Conservation (phyloP, 2,329 filamentous ascomycete species). For the Colletotrichum nymphaeae region DNA sequence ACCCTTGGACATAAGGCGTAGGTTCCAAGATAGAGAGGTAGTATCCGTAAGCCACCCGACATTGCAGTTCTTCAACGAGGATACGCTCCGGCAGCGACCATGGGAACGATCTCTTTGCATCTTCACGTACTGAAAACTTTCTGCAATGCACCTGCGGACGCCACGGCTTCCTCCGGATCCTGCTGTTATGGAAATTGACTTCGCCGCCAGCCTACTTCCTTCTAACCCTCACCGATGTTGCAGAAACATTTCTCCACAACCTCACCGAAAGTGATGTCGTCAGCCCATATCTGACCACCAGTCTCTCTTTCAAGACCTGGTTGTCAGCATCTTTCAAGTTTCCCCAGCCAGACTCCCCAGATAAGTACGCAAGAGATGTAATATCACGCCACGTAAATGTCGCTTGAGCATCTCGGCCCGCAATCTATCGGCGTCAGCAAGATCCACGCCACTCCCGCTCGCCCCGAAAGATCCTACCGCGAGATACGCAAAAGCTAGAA, state of each 20-base stretch:
- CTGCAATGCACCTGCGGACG: background rate
- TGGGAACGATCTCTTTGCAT: background rate
- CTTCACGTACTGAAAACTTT: background rate
- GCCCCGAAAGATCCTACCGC: background rate
- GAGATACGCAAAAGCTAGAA: background rate
- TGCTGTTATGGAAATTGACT: background rate
- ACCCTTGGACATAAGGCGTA: background rate
- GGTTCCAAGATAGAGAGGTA: background rate
- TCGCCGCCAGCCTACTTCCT: background rate
- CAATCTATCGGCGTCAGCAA: slow-evolving; percentile 6
- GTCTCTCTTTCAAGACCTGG: background rate
- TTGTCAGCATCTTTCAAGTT: background rate
- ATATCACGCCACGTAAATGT: slow-evolving; percentile 14
- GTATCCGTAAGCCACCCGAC: background rate
- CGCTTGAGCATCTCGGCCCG: slow-evolving; percentile 11
- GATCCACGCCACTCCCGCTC: background rate
- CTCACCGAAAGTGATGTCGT: background rate
- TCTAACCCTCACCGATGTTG: background rate
- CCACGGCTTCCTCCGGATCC: background rate
- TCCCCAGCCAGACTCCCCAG: background rate
- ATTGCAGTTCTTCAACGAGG: background rate
- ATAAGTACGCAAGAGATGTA: background rate
- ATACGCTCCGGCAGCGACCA: background rate
- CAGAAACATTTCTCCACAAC: background rate
- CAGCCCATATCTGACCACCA: background rate